Conservation (phyloP, 179 eudicot species). For the Camellia oleifera region DNA sequence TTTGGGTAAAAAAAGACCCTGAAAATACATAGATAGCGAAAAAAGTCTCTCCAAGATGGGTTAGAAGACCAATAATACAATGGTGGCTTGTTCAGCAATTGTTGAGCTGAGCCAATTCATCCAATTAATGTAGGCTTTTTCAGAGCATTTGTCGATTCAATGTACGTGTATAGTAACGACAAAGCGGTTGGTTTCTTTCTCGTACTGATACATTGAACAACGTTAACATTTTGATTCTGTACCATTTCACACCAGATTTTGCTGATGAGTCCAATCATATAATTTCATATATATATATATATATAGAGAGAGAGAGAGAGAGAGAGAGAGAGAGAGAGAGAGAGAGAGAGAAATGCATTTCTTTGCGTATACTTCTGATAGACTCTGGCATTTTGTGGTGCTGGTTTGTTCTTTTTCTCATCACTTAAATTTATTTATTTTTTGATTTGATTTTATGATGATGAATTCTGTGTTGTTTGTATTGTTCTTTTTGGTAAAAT, state of each 20-base stretch:
- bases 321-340: too few species aligned
- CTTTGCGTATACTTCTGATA: too few species aligned
- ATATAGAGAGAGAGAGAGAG: too few species aligned
- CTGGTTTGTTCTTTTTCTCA: too few species aligned
- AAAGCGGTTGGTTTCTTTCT: neutral
- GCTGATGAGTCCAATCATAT: neutral
- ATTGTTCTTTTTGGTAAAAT: neutral
- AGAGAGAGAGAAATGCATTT: too few species aligned
- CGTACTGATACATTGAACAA: neutral
- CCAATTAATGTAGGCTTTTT: neutral
- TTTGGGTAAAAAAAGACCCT: too few species aligned
- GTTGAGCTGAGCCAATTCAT: constrained; percentile 7
- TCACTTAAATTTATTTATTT: too few species aligned
- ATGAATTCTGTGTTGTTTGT: neutral
- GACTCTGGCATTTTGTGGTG: too few species aligned
- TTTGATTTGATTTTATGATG: neutral
- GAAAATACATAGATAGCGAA: too few species aligned
- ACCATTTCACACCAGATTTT: neutral
- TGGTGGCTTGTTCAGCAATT: neutral
- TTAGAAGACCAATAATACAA: neutral
- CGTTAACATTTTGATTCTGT: neutral
- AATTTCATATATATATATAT: neutral
- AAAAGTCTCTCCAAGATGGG: too few species aligned
- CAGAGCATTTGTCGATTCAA: neutral
- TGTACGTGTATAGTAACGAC: neutral